Evolutionary conservation across 179 eudicot genomes (phyloP).

Genomic region (Silene coronaria): DNA sequence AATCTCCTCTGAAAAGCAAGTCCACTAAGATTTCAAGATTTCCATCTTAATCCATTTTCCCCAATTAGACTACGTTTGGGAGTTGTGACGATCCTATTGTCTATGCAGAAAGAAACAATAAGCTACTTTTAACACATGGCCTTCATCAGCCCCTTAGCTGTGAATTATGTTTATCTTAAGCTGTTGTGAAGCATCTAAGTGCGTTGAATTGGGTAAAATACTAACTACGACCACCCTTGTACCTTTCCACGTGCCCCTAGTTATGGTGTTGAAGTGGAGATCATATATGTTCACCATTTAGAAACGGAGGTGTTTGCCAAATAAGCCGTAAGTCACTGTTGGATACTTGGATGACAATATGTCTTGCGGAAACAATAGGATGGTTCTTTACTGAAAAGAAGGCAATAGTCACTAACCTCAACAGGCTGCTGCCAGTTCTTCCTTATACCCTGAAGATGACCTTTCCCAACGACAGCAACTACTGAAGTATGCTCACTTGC

Average conservation of each 20-base stretch:
- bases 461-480: constrained; percentile 97
- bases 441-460: constrained; percentile 82
- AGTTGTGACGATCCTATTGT: too few species aligned
- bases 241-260: background rate
- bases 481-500: constrained; percentile 81
- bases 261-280: too few species aligned
- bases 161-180: background rate
- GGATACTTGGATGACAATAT: background rate
- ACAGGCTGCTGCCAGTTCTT: constrained; percentile 80
- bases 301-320: background rate
- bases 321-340: too few species aligned
- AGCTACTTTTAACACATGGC: background rate
- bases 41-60: too few species aligned
- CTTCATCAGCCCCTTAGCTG: background rate
- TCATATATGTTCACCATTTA: too few species aligned
- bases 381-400: background rate
- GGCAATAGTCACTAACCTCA: constrained; percentile 45
- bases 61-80: too few species aligned
- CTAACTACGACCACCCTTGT: background rate
- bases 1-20: too few species aligned
- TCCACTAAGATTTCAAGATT: too few species aligned
- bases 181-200: background rate
- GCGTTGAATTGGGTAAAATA: background rate
- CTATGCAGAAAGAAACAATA: background rate
- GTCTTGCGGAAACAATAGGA: background rate